Evolutionary conservation across 83 land plant genomes (phyloP), one percentile per base, ranked within the genome.

Genomic region (Picea mariana): DNA sequence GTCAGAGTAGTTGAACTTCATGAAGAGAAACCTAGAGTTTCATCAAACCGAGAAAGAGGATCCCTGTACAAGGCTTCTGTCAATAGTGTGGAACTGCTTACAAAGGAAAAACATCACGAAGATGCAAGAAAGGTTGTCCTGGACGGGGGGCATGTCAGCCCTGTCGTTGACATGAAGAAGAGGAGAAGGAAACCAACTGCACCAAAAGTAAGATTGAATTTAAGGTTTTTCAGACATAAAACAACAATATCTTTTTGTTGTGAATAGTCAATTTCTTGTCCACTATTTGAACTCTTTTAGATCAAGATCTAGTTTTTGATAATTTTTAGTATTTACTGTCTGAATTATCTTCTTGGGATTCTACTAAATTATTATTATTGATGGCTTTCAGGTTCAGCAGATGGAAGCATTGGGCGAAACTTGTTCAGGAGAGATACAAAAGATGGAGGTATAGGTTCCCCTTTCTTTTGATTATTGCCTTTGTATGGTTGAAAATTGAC

Each of bases 181-280:
- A 27, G 31, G 31, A 27, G 31, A 27, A 27, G 31, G 31, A 27
- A 27, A 27, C 31, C 31, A 27, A 27, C 31, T 27, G 31, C 31
- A 27, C 31, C 31, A 27, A 78, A 55, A 60, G 80, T 78, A 78
- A 78, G 80, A 78, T 60, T 26, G 77, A 9, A 47, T 49, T 47
- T 47, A 20, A 47, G 13, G 6, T 8, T 23, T 23, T 75, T 23
- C 11, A 75, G 42, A 47, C 27, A 9, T 42, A 40, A 71, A 75
- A 21, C 34, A 17, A 71, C 52, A 71, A n/a, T 47, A 17, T 13
- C 21, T 47, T 75, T 42, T 17, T 72, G 42, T 67, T 75, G 16
- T 47, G 18, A n/a, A 9, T 75, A 23, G 23, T 47, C 11, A n/a
- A 75, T 49, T 75, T 38, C 47, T 77, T 78, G n/a, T 5, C 6